These are phyloP conservation scores for Arachnopeziza araneosa DNA, from an alignment of 2,329 filamentous ascomycete genomes.

Conservation along the genomic window DNA sequence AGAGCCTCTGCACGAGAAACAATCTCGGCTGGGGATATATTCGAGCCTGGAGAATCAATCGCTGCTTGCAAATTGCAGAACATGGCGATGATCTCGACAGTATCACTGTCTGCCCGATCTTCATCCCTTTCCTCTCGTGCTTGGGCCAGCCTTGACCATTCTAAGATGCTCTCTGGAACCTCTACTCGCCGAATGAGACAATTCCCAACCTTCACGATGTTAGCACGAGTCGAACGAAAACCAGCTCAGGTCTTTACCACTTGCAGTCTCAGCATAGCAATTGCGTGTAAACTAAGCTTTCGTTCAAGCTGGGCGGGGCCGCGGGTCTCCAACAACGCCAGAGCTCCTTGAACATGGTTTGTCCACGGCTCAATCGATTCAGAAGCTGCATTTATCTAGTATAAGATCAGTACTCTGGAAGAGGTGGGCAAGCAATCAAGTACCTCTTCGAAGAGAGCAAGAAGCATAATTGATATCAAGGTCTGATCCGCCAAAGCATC, in stretches of 20 bases:
- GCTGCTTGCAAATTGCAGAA: constrained; percentile 22
- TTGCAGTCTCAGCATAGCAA: constrained; percentile 42
- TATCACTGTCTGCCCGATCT: constrained; percentile 4
- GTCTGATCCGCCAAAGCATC: constrained; percentile 23
- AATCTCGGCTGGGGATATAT: constrained; percentile 15
- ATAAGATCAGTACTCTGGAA: neutral
- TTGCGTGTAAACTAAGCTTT: constrained; percentile 44
- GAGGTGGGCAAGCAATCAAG: neutral
- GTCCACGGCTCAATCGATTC: constrained; percentile 47
- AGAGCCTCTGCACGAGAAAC: constrained; percentile 12
- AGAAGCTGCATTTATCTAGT: constrained; percentile 19
- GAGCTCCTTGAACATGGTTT: constrained; percentile 47
- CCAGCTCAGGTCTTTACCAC: constrained; percentile 12
- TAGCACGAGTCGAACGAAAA: neutral
- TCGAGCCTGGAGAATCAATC: constrained; percentile 20
- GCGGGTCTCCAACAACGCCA: constrained; percentile 42
- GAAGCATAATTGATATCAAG: constrained; percentile 22
- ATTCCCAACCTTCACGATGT: constrained; percentile 22
- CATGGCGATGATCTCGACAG: constrained; percentile 33
- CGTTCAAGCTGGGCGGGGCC: constrained; percentile 43
- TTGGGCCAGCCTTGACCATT: constrained; percentile 34
- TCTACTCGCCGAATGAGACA: constrained; percentile 45
- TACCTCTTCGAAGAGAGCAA: constrained; percentile 21
- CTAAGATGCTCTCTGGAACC: constrained; percentile 43
- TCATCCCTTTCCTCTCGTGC: constrained; percentile 13